Conservation (phyloP, 179 eudicot species). For the Actinidia polygama region DNA sequence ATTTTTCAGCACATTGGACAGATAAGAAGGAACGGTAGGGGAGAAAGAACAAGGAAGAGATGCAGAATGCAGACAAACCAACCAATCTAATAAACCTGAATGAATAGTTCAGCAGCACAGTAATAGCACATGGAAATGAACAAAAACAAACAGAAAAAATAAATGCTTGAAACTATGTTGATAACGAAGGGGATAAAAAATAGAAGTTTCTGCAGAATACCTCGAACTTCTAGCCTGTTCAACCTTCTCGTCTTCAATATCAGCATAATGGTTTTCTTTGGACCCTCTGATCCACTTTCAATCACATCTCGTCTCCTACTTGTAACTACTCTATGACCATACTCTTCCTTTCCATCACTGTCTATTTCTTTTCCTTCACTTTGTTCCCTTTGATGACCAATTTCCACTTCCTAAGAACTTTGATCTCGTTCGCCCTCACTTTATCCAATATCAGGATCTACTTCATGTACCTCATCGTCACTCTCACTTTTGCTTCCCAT, state of each 20-base stretch:
- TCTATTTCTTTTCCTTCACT: constrained; percentile 81
- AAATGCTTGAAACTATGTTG: not conserved
- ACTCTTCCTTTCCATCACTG: constrained; percentile 75
- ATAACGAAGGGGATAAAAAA: not conserved
- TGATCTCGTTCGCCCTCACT: constrained; percentile 92
- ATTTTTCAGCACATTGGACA: not conserved
- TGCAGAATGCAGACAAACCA: not conserved
- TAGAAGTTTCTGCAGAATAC: constrained; percentile 35
- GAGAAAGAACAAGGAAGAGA: not conserved
- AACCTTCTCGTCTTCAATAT: constrained; percentile 91
- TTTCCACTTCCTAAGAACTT: constrained; percentile 84
- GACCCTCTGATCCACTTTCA: constrained; percentile 94
- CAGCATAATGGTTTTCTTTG: constrained; percentile 76
- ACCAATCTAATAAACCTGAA: not conserved
- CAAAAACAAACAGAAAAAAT: not conserved
- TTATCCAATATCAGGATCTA: constrained; percentile 63
- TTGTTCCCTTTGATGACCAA: constrained; percentile 76
- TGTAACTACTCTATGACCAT: constrained; percentile 73
- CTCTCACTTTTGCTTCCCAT: constrained; percentile 76
- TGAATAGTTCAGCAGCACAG: not conserved
- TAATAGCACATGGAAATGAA: not conserved
- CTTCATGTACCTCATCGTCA: constrained; percentile 76
- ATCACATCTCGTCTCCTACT: constrained; percentile 77
- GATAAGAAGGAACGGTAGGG: not conserved
- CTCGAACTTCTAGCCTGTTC: constrained; percentile 78